Evolutionary conservation across 2,329 filamentous ascomycete genomes (phyloP), one percentile per base, ranked within the genome.

Genomic region (Pseudogymnoascus sp.): DNA sequence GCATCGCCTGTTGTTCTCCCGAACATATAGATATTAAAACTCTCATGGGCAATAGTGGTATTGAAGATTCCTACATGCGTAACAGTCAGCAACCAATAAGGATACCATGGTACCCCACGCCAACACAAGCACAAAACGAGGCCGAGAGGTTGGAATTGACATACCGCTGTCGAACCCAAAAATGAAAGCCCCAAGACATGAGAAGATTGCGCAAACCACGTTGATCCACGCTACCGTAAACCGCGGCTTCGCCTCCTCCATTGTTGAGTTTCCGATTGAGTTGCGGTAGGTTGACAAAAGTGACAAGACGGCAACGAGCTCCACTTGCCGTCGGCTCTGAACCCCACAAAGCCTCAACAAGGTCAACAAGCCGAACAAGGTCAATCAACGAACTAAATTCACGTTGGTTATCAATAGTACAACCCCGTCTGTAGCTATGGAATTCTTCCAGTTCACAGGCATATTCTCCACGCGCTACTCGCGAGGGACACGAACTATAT

Each of bases 21-120:
- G 38, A 71, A 73, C 68, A 74, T 72, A 58, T 72, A 70, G 6
- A 67, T 58, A 34, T 67, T 70, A 64, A 73, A 73, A 2, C 66
- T 66, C 11, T 67, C 64, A 57, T 74, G 72, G 18, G 67, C 71
- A 6, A 73, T 65, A 0, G 69, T 73, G 11, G 71, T 72, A 7
- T 69, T 70, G 37, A 74, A 71, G 25, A 73, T 72, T 11, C 71
- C 47, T 54, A 18, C 18, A 12, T 18, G 47, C 2, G 8, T 4
- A 54, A 54, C 6, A 18, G 47, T 32, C n/a, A 18, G 47, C 47
- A 54, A 12, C 5, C 12, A 32, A 32, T 54, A 32, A 30, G 22
- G 14, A 28, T 28, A 16, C 41, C 7, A 32, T 18, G n/a, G 47
- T 18, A 30, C 43, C 25, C 7, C 12, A 12, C 41, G 8, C 6